Evolutionary conservation across 306 rosid species (phyloP).

Genomic region (Vigna angularis): DNA sequence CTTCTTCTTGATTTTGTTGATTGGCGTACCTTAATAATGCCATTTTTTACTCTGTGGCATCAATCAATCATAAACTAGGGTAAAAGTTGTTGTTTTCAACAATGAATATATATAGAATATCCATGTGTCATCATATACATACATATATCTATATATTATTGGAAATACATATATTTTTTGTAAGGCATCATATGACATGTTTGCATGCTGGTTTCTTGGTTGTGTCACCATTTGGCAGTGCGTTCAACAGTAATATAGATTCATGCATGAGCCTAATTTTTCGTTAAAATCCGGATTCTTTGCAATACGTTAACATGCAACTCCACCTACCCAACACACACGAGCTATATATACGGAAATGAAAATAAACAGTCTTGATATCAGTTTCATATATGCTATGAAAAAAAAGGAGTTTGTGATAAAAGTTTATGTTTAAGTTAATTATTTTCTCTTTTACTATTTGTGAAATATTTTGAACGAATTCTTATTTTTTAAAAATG

Average conservation of each 20-base stretch:
- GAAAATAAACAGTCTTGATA: too few relatives aligned
- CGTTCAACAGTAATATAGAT: neutral
- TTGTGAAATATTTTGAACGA: too few relatives aligned
- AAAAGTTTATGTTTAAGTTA: too few relatives aligned
- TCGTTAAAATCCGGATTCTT: neutral
- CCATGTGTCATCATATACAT: neutral
- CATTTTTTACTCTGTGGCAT: neutral
- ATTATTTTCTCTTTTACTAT: too few relatives aligned
- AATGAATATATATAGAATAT: neutral
- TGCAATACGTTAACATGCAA: neutral
- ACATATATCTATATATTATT: too few relatives aligned
- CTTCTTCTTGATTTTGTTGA: neutral
- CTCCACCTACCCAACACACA: too few relatives aligned
- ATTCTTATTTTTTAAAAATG: too few relatives aligned
- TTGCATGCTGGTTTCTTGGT: neutral
- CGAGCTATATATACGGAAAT: too few relatives aligned
- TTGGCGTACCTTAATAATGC: constrained; percentile 1
- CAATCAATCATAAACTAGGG: neutral
- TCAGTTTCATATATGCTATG: too few relatives aligned
- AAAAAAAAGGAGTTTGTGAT: too few relatives aligned
- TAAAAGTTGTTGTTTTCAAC: too few relatives aligned
- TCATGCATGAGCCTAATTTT: neutral
- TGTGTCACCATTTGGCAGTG: neutral
- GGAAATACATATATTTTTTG: too few relatives aligned
- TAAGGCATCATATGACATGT: neutral